Evolutionary conservation across 129 eudicot genomes (phyloP), one percentile per base, ranked within the genome.

Genomic region (Arctium minus): DNA sequence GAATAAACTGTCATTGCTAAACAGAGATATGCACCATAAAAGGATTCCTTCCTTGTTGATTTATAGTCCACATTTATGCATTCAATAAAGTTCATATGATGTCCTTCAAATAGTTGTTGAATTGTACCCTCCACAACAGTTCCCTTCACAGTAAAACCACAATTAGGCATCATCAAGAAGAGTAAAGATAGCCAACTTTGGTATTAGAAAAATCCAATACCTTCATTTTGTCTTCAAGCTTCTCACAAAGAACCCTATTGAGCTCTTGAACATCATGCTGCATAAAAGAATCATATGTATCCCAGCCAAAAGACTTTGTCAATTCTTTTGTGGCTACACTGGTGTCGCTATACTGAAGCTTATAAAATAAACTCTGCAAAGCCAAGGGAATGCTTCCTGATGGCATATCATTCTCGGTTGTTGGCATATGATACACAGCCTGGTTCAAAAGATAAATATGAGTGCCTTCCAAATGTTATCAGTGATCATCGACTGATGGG

Each of bases 361-460:
- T 96, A 85, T 90, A 93, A 81, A 95, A 95, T 75, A 95, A 88
- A 87, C 97, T 95, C 85, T 95, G 99, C 64, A 95, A 74, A 38
- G 99, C 99, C 81, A 96, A 81, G 39, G 99, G 99, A 87, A 96
- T 96, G 88, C 97, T 96, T 83, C 95, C 97, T 12, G 95, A 81
- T 53, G 99, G 97, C 86, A 88, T 86, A 75, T 96, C 99, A 83
- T 93, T 93, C 91, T 96, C 99, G 18, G 99, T 93, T 81, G 99
- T 96, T 13, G 99, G 99, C 99, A 96, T 96, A 85, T 96, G 99
- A 80, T 96, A 96, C 64, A 96, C 99, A 79, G 99, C 97, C 99
- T 96, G 88, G 22, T 77, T 70, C 70, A 79, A 65, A 74, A 33
- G 4, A 4, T 64, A 80, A 50, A 71, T 46, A 74, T 74, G 76